Conservation (phyloP, 2,329 filamentous ascomycete genomes). For the Clathrospora elynae region DNA sequence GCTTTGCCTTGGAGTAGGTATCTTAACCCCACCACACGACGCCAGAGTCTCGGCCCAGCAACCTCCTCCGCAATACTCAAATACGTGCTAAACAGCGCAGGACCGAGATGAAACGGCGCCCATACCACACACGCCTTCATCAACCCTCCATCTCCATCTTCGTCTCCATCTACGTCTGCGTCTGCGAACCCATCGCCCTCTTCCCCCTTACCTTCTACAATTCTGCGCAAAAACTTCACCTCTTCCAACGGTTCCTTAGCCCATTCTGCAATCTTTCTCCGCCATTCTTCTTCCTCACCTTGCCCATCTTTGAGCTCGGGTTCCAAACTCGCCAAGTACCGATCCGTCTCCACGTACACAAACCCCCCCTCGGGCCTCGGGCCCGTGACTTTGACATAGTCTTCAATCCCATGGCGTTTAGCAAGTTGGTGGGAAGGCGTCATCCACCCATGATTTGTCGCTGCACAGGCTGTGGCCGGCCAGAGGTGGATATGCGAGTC, state of each 20-base stretch:
- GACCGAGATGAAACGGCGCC: slow-evolving; percentile 77
- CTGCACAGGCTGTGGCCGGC: slow-evolving; percentile 65
- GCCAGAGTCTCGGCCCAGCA: slow-evolving; percentile 67
- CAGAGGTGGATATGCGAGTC: slow-evolving; percentile 94
- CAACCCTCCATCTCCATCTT: slow-evolving; percentile 54
- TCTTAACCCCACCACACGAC: slow-evolving; percentile 75
- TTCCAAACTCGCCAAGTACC: slow-evolving; percentile 46
- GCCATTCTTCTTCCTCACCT: slow-evolving; percentile 5
- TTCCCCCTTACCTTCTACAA: slow-evolving; percentile 68
- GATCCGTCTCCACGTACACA: slow-evolving; percentile 83
- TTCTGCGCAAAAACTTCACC: slow-evolving; percentile 68
- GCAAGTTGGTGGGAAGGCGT: slow-evolving; percentile 60
- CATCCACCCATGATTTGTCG: slow-evolving; percentile 73
- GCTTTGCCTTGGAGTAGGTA: slow-evolving; percentile 73
- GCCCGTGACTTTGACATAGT: slow-evolving; percentile 57
- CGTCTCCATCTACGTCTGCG: too few relatives aligned
- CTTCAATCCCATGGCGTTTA: slow-evolving; percentile 65
- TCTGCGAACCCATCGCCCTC: slow-evolving; percentile 62
- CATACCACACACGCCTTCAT: slow-evolving; percentile 76
- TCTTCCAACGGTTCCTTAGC: slow-evolving; percentile 74
- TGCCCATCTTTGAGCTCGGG: slow-evolving; percentile 8
- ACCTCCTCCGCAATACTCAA: slow-evolving; percentile 63
- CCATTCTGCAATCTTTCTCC: slow-evolving; percentile 52
- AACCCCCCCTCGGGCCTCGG: slow-evolving; percentile 64
- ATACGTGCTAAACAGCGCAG: slow-evolving; percentile 66